Percentiles rank a stretch among this genome's conserved stretches.
phyloP scores from a whole-genome alignment of 1,284 basidiomycete species.

The Ustilago hordei region DNA sequence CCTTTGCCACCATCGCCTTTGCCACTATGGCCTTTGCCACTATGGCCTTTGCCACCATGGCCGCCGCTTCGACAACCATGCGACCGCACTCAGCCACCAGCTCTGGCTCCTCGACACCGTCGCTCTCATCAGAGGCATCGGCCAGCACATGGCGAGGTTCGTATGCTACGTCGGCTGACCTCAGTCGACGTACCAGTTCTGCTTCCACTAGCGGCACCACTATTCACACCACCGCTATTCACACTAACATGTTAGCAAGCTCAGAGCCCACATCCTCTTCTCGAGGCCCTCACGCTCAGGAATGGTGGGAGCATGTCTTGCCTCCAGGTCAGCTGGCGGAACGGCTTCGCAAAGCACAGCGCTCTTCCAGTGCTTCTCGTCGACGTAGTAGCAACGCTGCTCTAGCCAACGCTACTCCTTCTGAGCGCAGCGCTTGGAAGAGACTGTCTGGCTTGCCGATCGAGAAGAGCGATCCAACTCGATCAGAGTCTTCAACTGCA shows the following conservation, averaged over 20 bases:
- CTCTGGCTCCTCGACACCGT: conserved; percentile 39
- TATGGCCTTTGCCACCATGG: conserved; percentile 16
- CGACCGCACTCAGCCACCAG: conserved; percentile 34
- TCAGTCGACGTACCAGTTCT: conserved; percentile 31
- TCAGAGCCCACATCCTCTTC: conserved; percentile 10
- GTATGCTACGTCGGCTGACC: conserved; percentile 21
- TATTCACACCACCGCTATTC: neutral
- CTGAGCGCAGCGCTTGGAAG: conserved; percentile 47
- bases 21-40: no score
- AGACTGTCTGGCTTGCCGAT: conserved; percentile 36
- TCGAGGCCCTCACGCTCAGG: conserved; percentile 31
- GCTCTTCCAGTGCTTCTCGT: conserved; percentile 40
- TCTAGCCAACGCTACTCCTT: conserved; percentile 44
- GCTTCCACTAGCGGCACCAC: conserved; percentile 10
- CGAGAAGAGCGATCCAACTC: conserved; percentile 13
- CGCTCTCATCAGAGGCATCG: conserved; percentile 33
- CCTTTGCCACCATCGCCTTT: conserved; percentile 17
- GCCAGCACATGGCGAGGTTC: conserved; percentile 24
- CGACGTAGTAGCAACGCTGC: conserved; percentile 42
- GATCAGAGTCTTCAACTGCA: conserved; percentile 31
- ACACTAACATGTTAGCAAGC: neutral
- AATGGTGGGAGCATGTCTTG: conserved; percentile 62
- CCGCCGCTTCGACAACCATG: conserved; percentile 26
- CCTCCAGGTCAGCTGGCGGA: conserved; percentile 61
- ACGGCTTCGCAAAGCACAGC: conserved; percentile 55